Conservation (phyloP, 345 rosid genomes). For the Aquilaria malaccensis region DNA sequence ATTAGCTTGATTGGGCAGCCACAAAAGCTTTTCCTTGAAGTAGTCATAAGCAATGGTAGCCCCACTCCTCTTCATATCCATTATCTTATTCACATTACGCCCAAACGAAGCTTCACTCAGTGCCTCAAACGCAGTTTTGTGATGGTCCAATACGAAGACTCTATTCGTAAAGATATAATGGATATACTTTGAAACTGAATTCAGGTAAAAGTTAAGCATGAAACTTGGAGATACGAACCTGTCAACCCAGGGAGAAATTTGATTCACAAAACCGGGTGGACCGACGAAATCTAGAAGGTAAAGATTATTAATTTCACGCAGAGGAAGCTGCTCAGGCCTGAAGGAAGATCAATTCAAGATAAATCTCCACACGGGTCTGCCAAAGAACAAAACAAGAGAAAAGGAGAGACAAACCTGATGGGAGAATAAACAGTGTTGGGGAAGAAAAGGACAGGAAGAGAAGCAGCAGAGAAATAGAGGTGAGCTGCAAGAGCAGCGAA, state of each 20-base stretch:
- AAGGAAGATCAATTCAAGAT: conserved; percentile 31
- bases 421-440: conserved; percentile 71
- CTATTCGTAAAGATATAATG: conserved; percentile 8
- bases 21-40: conserved; percentile 41
- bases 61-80: conserved; percentile 69
- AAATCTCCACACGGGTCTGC: too few species aligned
- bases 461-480: conserved; percentile 52
- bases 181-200: background rate
- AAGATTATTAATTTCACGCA: conserved; percentile 42
- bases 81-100: conserved; percentile 39
- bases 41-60: conserved; percentile 74
- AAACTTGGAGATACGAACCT: conserved; percentile 12
- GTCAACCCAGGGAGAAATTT: conserved; percentile 42
- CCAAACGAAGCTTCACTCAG: conserved; percentile 18
- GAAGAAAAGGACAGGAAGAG: conserved; percentile 43
- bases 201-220: background rate
- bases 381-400: too few species aligned
- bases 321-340: conserved; percentile 45
- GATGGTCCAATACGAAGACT: conserved; percentile 59
- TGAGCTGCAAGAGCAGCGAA: conserved; percentile 74
- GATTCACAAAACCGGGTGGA: conserved; percentile 46
- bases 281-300: conserved; percentile 78
- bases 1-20: conserved; percentile 8
- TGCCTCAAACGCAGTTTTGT: conserved; percentile 58
- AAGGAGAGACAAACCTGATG: conserved; percentile 8